phyloP scores from a whole-genome alignment of 2,329 filamentous ascomycete species.

The Sclerotinia spermophila region DNA sequence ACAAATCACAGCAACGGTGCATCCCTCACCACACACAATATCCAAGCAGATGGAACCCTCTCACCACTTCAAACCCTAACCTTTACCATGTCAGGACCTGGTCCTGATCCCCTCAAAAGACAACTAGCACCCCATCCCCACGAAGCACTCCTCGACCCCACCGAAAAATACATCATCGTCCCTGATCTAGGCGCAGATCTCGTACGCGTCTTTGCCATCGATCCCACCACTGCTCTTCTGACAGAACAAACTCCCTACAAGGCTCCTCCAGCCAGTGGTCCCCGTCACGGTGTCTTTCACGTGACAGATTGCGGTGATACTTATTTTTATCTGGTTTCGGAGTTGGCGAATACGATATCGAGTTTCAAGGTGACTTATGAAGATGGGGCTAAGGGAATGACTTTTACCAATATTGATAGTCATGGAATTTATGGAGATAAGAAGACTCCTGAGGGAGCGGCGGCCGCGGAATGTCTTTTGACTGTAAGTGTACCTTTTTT shows the following conservation, averaged over 20 bases:
- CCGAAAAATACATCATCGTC: slow-evolving; percentile 46
- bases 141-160: slow-evolving; percentile 50
- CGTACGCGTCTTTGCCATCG: slow-evolving; percentile 47
- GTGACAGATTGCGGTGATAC: slow-evolving; percentile 26
- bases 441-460: slow-evolving; percentile 39
- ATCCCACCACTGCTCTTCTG: slow-evolving; percentile 38
- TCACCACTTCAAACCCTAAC: slow-evolving; percentile 40
- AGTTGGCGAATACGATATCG: slow-evolving; percentile 45
- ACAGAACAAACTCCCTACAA: slow-evolving; percentile 39
- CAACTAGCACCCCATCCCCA: slow-evolving; percentile 50
- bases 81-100: slow-evolving; percentile 40
- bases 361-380: slow-evolving; percentile 55
- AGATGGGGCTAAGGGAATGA: slow-evolving; percentile 37
- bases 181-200: slow-evolving; percentile 53
- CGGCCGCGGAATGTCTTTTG: slow-evolving; percentile 54
- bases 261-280: slow-evolving; percentile 44
- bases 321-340: slow-evolving; percentile 44
- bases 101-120: slow-evolving; percentile 37
- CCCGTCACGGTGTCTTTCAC: slow-evolving; percentile 52
- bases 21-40: slow-evolving; percentile 18
- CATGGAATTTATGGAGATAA: slow-evolving; percentile 47
- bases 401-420: slow-evolving; percentile 47
- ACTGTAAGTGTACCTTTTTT: slow-evolving; percentile 47
- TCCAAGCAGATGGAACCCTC: slow-evolving; percentile 17
- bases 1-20: slow-evolving; percentile 26